Evolutionary conservation across 106 monocot species (phyloP), one percentile per base, ranked within the genome.

Genomic region (Allium sativum): DNA sequence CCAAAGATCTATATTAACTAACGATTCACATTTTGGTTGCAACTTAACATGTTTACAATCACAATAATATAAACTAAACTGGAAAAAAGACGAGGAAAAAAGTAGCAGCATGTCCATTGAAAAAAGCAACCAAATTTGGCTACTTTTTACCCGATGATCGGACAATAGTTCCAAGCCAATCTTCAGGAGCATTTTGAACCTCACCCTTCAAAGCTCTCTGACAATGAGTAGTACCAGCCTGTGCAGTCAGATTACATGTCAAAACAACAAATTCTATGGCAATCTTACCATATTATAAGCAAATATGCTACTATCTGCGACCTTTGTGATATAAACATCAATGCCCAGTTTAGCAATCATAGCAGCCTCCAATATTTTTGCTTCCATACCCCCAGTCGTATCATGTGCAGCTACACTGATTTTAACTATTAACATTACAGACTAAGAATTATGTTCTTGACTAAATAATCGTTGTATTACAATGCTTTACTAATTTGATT

Each of bases 341-440:
- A 96, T 84, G 52, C 90, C 95, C 40, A 82, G 87, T 44, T 82
- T 87, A 45, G 95, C 95, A 58, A 96, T 96, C 55, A 55, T 52
- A 53, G 90, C 84, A 56, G 95, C 95, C 77, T 96, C 90, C 47
- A 67, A 41, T 71, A 96, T 87, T 58, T 96, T 96, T 43, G 90
- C 76, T 70, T 87, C 79, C 95, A 96, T 96, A 21, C 95, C 95
- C 13, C 95, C 95, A 21, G 95, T 96, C 13, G 95, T 90, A 61
- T 96, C 95, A 70, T 96, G 95, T 40, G 84, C 77, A 7, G 87
- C 86, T 40, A 96, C 90, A 15, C 84, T 81, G 41, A 90, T 78
- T 51, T 90, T 73, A 54, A 96, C 95, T 82, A 69, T 60, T 62
- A 4, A 19, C 9, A 61, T 31, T 44, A 42, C 13, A 15, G 9